phyloP scores from a whole-genome alignment of 1,139 yeast species.

The Blastobotrys malaysiensis region DNA sequence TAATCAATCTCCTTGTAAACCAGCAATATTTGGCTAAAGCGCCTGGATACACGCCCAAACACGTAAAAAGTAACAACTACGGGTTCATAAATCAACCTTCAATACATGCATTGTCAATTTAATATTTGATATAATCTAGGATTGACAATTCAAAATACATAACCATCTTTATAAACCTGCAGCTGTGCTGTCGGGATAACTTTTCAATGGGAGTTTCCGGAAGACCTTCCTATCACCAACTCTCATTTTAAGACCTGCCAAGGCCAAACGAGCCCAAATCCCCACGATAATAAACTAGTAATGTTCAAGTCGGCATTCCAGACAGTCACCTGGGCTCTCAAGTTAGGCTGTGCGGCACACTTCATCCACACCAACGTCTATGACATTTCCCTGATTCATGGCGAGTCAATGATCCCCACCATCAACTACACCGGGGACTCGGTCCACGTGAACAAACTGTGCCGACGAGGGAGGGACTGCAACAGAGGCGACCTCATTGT shows the following conservation, averaged over 20 bases:
- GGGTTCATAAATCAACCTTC: no score
- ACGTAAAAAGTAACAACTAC: no score
- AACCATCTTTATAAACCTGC: no score
- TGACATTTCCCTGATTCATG: constrained; percentile 78
- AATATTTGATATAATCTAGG: no score
- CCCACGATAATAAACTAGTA: neutral
- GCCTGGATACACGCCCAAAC: no score
- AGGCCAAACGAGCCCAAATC: no score
- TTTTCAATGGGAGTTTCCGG: neutral
- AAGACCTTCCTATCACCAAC: neutral
- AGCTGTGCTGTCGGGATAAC: no score
- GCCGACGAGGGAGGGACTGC: constrained; percentile 54
- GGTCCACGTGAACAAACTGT: constrained; percentile 67
- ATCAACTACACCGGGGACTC: constrained; percentile 68
- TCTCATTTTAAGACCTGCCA: neutral
- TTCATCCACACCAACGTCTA: constrained; percentile 59
- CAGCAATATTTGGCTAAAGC: no score
- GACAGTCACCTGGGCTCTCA: constrained; percentile 33
- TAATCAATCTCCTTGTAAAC: no score
- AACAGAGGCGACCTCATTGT: constrained; percentile 84
- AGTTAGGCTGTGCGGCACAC: constrained; percentile 68
- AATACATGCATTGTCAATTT: no score
- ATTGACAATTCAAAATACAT: no score
- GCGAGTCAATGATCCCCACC: constrained; percentile 95
- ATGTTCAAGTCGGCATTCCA: neutral